Conservation (phyloP, 2,329 filamentous ascomycete genomes). For the Trichoderma brevicompactum region DNA sequence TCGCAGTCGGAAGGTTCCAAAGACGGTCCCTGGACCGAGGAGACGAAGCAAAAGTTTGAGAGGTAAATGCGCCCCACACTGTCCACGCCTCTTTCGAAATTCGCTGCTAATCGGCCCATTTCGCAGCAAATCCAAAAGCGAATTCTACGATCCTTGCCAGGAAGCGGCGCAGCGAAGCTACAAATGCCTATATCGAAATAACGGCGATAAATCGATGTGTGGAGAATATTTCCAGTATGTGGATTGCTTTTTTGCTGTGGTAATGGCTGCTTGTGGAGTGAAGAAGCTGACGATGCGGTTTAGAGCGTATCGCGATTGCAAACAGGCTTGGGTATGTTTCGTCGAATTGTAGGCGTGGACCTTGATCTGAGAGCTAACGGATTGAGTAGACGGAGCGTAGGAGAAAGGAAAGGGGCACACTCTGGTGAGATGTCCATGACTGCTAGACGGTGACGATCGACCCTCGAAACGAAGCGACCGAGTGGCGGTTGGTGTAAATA, state of each 20-base stretch:
- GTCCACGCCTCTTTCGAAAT: not conserved
- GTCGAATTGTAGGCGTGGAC: too few relatives aligned
- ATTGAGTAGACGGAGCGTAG: conserved; percentile 32
- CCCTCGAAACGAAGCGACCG: not conserved
- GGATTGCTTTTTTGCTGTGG: not conserved
- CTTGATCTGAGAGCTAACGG: conserved; percentile 1
- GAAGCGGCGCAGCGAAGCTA: conserved; percentile 86
- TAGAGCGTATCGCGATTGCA: conserved; percentile 92
- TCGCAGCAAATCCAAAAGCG: conserved; percentile 79
- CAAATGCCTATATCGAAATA: conserved; percentile 85
- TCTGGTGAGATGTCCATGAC: conserved; percentile 28
- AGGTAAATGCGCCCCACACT: conserved; percentile 51
- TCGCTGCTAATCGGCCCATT: not conserved
- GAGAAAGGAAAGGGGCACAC: conserved; percentile 32
- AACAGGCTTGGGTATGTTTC: conserved; percentile 81
- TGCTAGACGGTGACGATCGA: not conserved
- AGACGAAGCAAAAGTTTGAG: conserved; percentile 67
- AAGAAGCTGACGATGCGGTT: conserved; percentile 32
- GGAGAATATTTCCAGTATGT: conserved; percentile 92
- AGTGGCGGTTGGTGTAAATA: not conserved
- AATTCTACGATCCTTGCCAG: conserved; percentile 95
- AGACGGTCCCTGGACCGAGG: conserved; percentile 57
- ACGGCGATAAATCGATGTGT: conserved; percentile 86
- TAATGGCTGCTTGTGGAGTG: not conserved
- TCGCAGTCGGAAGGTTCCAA: conserved; percentile 32